These are phyloP conservation scores for Salix brachista DNA, from an alignment of 345 rosid genomes.

Conservation along the genomic window DNA sequence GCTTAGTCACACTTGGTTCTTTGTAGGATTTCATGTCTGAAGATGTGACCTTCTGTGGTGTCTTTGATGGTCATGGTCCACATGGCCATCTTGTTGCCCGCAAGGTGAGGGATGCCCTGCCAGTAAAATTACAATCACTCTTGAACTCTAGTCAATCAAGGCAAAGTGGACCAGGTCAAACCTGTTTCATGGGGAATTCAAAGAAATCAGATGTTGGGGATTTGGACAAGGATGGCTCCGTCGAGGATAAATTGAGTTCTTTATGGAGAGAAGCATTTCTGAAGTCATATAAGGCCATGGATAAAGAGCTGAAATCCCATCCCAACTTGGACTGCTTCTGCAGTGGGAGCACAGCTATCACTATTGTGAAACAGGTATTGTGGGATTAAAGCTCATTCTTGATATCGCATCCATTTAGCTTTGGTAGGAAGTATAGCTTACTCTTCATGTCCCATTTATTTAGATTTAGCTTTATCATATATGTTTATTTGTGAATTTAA, in stretches of 20 bases:
- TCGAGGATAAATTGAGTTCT: constrained; percentile 47
- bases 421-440: background rate
- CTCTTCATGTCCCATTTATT: background rate
- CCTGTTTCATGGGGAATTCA: constrained; percentile 47
- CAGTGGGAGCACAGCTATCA: constrained; percentile 95
- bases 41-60: constrained; percentile 87
- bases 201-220: constrained; percentile 50
- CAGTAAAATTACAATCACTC: constrained; percentile 65
- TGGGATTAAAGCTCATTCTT: constrained; percentile 5
- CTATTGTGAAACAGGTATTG: constrained; percentile 81
- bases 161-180: constrained; percentile 43
- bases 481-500: constrained; percentile 23
- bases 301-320: constrained; percentile 88
- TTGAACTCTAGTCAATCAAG: constrained; percentile 48
- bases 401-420: background rate
- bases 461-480: constrained; percentile 10
- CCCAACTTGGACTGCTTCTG: constrained; percentile 97
- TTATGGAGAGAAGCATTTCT: constrained; percentile 89
- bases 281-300: constrained; percentile 92
- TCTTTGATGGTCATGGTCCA: constrained; percentile 99
- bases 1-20: constrained; percentile 11
- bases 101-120: constrained; percentile 89
- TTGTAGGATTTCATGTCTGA: constrained; percentile 84
- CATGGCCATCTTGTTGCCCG: constrained; percentile 97
- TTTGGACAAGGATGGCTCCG: constrained; percentile 42